phyloP scores from a whole-genome alignment of 2,329 filamentous ascomycete species.

The Hymenoscyphus infarciens region DNA sequence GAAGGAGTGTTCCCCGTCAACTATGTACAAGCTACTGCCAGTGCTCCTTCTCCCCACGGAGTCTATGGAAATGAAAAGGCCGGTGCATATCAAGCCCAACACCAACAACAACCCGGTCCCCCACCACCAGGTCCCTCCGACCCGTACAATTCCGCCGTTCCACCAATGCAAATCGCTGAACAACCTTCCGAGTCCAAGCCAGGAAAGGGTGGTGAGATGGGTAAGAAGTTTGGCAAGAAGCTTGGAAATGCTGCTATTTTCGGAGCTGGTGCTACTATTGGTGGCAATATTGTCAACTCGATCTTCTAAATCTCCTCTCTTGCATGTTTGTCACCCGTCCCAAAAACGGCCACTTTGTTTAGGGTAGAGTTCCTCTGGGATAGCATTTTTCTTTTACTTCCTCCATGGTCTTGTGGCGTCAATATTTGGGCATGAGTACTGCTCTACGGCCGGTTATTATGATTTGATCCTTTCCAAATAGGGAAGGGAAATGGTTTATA shows the following conservation, averaged over 20 bases:
- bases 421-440: not conserved
- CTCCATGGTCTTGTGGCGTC: not conserved
- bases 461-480: not conserved
- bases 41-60: constrained; percentile 37
- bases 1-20: constrained; percentile 95
- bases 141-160: constrained; percentile 67
- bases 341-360: not conserved
- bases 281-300: constrained; percentile 83
- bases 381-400: not conserved
- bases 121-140: constrained; percentile 49
- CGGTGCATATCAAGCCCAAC: constrained; percentile 22
- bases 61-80: constrained; percentile 32
- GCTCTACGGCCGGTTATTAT: not conserved
- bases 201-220: constrained; percentile 56
- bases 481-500: not conserved
- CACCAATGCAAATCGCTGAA: constrained; percentile 69
- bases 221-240: constrained; percentile 97
- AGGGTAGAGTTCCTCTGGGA: not conserved
- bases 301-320: constrained; percentile 64
- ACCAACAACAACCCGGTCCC: constrained; percentile 23
- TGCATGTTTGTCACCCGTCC: not conserved
- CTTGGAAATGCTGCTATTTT: constrained; percentile 81
- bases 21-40: constrained; percentile 63
- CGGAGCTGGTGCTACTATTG: constrained; percentile 87
- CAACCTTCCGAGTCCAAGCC: constrained; percentile 40